phyloP scores from a whole-genome alignment of 75 land plant species.

The Pinus tabuliformis region DNA sequence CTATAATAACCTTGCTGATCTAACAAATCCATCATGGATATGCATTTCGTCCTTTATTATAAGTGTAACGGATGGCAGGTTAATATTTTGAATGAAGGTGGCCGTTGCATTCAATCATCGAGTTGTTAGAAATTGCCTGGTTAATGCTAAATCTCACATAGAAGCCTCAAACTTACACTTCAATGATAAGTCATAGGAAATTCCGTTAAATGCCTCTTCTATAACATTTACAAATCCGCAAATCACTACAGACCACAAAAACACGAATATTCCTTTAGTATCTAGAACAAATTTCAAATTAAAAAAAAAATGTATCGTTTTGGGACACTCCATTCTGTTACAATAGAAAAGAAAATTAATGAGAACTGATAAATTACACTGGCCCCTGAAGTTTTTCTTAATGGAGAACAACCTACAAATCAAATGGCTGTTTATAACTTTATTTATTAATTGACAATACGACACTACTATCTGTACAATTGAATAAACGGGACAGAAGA shows the following conservation, averaged over 20 bases:
- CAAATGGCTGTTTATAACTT: not conserved
- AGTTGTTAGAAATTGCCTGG: not conserved
- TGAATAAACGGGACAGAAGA: no score
- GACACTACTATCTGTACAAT: no score
- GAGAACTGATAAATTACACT: not conserved
- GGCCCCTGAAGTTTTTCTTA: not conserved
- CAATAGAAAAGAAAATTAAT: not conserved
- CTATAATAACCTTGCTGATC: no score
- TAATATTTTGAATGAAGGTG: not conserved
- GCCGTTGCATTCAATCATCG: not conserved
- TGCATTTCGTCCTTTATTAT: no score
- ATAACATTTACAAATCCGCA: not conserved
- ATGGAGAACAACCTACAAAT: not conserved
- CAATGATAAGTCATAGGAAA: not conserved
- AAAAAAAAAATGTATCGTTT: no score
- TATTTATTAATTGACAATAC: no score
- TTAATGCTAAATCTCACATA: not conserved
- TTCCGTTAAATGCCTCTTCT: not conserved
- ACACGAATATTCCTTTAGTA: not conserved
- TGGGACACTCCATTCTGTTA: not conserved
- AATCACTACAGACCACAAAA: not conserved
- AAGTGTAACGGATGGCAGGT: no score
- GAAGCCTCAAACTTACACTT: not conserved
- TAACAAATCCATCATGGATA: no score
- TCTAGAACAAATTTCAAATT: not conserved